Base-by-base conservation (phyloP, 352 stramenopile species). In the Phytopythium sindhum region DNA sequence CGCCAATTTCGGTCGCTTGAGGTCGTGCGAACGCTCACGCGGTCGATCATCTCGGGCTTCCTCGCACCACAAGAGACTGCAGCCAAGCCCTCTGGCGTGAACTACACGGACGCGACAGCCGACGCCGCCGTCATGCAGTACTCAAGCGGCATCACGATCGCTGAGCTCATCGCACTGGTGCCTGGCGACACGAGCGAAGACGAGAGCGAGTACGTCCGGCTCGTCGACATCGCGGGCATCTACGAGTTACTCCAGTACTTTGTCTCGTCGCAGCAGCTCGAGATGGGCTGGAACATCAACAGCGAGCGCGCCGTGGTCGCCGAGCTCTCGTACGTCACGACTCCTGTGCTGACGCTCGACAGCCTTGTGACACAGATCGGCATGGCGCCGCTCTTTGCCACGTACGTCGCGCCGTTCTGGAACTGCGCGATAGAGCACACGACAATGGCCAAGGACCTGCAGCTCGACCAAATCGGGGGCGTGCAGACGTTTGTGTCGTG, bases 381-480 rank as follows among this genome's bases (percentile, higher is more conserved):
- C 12, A 79, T 77, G 74, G 65, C 73, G 35, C 65, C 68, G 11
- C 57, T 69, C 0, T 77, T 69, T 2, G 67, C 71, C 0, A 74
- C 71, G 54, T 65, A 77, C 39, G 60, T 81, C 35, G 74, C 71
- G 29, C 71, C 71, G 6, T 81, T 81, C 64, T 81, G 74, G 74
- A 67, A 77, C 28, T 81, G 74, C 39, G 71, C 68, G 6, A 79
- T 81, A n/a, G 63, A 69, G 19, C 64, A 77, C 51, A 77, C 68
- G 21, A 69, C 66, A 5, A 79, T 81, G 74, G 66, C 61, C 37
- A 81, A 81, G 42, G 56, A 63, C 5, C 64, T 78, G 3, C 60
- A 57, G 4, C 26, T 75, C 2, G 45, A 24, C 6, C 55, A 76
- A 33, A 66, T 81, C 9, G 70, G 77, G 29, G 64, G 50, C 8